Base-by-base conservation (phyloP, 768 basidiomycete species). In the Tylopilus plumbeoviolaceoides region DNA sequence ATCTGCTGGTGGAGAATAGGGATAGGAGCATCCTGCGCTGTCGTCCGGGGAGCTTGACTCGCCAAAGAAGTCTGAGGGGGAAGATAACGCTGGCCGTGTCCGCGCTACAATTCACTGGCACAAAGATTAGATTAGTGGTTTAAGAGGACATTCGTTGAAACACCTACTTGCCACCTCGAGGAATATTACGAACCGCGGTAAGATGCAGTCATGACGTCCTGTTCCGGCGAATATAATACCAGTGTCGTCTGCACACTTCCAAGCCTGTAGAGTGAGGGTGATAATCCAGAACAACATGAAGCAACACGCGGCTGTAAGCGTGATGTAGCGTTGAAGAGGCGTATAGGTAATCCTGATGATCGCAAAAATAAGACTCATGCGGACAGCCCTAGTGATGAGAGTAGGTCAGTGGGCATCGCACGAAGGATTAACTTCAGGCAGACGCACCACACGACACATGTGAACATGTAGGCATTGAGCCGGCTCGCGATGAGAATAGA, bases 291-390 rank as follows among this genome's bases (percentile, higher is more conserved):
- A 39, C 15, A 61, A 14, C 3, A 50, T 14, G 31, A 48, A 46
- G 7, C 20, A 44, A 20, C 4, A 11, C 1, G 55, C 36, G 2
- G 33, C n/a, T 9, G 30, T 18, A 20, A 57, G 23, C 7, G 49
- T 23, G 20, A 51, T 20, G 40, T 33, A 50, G 25, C 51, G 55
- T 21, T 47, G 18, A 21, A 36, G 27, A 20, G 17, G 14, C 3
- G 53, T 44, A 17, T 28, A 6, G 17, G 40, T 35, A 7, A 61
- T 51, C 25, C 60, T 49, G 9, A 61, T 3, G 15, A 61, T 30
- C 2, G 60, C 58, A 10, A 44, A 50, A 11, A 61, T 38, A 23
- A 61, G 20, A 44, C 60, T 61, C 48, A 61, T 42, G 27, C 60
- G 60, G n/a, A 61, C 59, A 20, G 55, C 57, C 59, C 59, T 61